phyloP scores from a whole-genome alignment of 305 asterid species.

The Fraxinus greggii region DNA sequence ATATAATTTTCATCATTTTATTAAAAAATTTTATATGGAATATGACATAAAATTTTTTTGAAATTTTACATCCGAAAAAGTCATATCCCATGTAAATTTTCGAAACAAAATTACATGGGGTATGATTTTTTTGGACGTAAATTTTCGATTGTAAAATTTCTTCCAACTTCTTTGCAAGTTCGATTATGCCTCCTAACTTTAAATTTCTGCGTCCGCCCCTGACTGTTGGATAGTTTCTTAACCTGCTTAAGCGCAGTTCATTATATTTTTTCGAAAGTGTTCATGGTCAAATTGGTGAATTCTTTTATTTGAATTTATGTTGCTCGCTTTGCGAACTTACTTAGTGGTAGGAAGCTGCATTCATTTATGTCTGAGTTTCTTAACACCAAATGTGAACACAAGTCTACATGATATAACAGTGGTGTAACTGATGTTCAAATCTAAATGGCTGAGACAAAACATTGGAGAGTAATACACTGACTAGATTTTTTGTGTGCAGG shows the following conservation, averaged over 20 bases:
- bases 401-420: neutral
- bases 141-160: too few relatives aligned
- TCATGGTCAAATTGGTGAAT: neutral
- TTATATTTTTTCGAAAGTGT: neutral
- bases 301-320: neutral
- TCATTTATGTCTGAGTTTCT: neutral
- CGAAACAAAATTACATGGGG: too few relatives aligned
- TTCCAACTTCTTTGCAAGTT: too few relatives aligned
- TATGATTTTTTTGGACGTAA: too few relatives aligned
- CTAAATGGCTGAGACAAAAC: neutral
- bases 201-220: too few relatives aligned
- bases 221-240: neutral
- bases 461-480: neutral
- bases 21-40: too few relatives aligned
- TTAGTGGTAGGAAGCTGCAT: neutral
- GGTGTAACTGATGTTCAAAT: neutral
- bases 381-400: neutral
- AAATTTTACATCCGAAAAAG: too few relatives aligned
- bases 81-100: too few relatives aligned
- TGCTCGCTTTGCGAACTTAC: neutral
- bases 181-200: too few relatives aligned
- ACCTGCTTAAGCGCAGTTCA: neutral
- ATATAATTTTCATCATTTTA: too few relatives aligned
- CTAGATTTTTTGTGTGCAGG: neutral
- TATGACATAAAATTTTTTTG: too few relatives aligned